Evolutionary conservation across 179 eudicot species (phyloP).

Genomic region (Spergularia azorica): DNA sequence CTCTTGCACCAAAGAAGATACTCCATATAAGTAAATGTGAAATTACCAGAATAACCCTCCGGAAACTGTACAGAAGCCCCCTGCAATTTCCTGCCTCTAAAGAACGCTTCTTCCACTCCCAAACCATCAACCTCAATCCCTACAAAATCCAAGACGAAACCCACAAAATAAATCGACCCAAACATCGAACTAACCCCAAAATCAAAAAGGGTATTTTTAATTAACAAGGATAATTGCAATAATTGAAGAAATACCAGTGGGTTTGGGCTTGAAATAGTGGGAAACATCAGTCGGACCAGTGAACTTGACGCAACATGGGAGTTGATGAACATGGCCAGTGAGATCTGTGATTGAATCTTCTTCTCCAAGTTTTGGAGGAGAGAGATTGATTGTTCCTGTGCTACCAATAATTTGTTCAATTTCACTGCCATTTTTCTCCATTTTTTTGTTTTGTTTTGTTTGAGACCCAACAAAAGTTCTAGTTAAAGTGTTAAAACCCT

Average conservation of each 20-base stretch:
- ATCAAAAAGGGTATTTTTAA: background rate
- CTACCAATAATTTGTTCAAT: conserved; percentile 9
- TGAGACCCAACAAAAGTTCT: background rate
- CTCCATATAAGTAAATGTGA: background rate
- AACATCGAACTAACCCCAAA: background rate
- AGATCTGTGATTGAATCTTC: conserved; percentile 37
- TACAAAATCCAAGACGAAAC: conserved; percentile 9
- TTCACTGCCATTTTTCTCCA: conserved; percentile 28
- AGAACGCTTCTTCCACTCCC: conserved; percentile 64
- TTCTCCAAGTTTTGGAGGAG: conserved; percentile 17
- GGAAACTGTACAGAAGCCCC: conserved; percentile 75
- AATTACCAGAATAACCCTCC: conserved; percentile 70
- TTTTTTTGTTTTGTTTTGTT: conserved; percentile 17
- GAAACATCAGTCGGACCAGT: conserved; percentile 67
- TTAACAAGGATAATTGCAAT: background rate
- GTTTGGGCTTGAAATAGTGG: conserved; percentile 80
- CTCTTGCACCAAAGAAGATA: background rate
- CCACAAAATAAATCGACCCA: background rate
- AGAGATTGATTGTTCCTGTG: conserved; percentile 43
- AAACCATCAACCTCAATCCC: conserved; percentile 76
- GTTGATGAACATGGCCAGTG: conserved; percentile 69
- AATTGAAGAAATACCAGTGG: conserved; percentile 45
- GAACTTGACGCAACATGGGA: conserved; percentile 92
- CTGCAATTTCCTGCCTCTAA: conserved; percentile 84
- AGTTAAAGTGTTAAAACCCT: background rate